These are phyloP conservation scores for Colletotrichum caudatum DNA, from an alignment of 2,329 filamentous ascomycete genomes.

Conservation along the genomic window DNA sequence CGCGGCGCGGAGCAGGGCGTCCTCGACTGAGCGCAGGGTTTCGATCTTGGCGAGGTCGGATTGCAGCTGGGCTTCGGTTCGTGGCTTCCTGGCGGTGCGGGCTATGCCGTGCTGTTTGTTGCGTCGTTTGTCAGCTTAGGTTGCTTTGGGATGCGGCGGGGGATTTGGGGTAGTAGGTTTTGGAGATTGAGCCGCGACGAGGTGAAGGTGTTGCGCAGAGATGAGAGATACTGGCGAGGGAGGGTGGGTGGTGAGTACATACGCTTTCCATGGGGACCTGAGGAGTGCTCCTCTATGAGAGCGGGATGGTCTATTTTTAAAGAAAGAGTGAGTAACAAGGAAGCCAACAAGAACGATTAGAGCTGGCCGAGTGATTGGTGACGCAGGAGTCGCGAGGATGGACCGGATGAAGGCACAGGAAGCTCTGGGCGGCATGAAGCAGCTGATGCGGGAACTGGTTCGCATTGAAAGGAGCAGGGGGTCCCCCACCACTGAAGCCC, in stretches of 20 bases:
- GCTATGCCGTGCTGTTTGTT: conserved; percentile 84
- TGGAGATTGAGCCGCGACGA: background rate
- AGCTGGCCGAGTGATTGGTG: conserved; percentile 14
- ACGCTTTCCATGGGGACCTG: conserved; percentile 43
- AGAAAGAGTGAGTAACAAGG: background rate
- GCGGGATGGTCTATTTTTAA: conserved; percentile 2
- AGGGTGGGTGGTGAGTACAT: conserved; percentile 42
- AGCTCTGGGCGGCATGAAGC: conserved; percentile 34
- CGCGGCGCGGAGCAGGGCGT: conserved; percentile 25
- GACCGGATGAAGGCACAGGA: conserved; percentile 23
- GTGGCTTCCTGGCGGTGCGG: conserved; percentile 69
- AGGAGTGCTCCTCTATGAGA: conserved; percentile 29
- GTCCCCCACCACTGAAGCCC: conserved; percentile 31
- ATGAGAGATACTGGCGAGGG: background rate
- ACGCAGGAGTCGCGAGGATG: conserved; percentile 13
- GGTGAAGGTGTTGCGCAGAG: background rate
- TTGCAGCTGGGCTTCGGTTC: conserved; percentile 76
- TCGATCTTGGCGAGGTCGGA: conserved; percentile 81
- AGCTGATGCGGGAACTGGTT: conserved; percentile 19
- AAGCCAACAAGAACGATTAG: conserved; percentile 10
- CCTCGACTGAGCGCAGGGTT: conserved; percentile 79
- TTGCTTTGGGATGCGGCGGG: conserved; percentile 3
- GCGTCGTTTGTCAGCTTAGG: conserved; percentile 42
- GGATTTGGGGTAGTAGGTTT: background rate
- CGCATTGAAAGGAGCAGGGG: conserved; percentile 29